Percentiles rank a stretch among this genome's conserved stretches.
These are phyloP conservation scores for Iris macrosiphon DNA, from an alignment of 106 monocot species.

Conservation along the genomic window DNA sequence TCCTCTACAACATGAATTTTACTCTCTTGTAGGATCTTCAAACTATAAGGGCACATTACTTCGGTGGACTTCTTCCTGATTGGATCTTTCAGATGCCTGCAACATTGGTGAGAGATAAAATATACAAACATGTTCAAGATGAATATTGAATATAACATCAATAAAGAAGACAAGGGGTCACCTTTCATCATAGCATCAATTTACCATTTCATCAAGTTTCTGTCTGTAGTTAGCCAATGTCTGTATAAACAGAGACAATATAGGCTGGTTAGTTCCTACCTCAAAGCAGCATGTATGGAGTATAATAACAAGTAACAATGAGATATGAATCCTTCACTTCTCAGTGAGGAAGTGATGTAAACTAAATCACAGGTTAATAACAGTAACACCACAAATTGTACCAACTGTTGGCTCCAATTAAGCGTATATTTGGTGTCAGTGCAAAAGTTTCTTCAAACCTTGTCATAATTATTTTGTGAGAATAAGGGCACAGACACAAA, in stretches of 20 bases:
- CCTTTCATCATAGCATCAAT: slow-evolving; percentile 11
- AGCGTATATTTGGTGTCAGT: too few relatives aligned
- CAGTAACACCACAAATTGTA: too few relatives aligned
- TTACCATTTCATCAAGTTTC: slow-evolving; percentile 42
- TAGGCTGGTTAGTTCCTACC: background rate
- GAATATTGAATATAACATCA: background rate
- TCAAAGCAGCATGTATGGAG: background rate
- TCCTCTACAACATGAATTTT: background rate
- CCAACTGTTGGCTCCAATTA: too few relatives aligned
- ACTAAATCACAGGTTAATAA: too few relatives aligned
- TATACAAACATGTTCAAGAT: background rate
- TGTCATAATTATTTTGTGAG: too few relatives aligned
- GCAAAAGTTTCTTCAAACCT: too few relatives aligned
- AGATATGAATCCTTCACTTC: too few relatives aligned
- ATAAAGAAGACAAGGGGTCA: background rate
- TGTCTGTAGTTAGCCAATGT: slow-evolving; percentile 45
- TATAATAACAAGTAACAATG: background rate
- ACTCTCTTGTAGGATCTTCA: background rate
- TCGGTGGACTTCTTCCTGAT: background rate
- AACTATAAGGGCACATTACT: too few relatives aligned
- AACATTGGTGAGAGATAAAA: background rate
- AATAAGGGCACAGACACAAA: too few relatives aligned
- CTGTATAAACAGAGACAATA: slow-evolving; percentile 22
- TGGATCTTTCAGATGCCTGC: background rate
- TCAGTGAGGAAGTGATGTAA: too few relatives aligned